Conservation (phyloP, 805 yeast species). For the Starmerella potacharoeniae region DNA sequence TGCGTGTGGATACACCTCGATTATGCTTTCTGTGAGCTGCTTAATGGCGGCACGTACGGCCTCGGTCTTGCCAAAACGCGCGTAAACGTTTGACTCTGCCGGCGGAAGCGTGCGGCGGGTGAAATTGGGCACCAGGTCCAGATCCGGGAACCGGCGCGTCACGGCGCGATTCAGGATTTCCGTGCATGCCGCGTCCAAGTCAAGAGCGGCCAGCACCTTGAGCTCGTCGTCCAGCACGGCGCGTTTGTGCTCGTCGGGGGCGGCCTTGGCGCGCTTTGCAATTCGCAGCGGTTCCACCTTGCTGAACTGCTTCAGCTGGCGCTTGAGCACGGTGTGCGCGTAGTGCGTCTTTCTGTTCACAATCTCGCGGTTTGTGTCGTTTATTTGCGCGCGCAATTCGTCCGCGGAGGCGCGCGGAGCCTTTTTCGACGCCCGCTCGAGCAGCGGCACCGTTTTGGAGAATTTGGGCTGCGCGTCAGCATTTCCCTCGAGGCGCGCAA, state of each 20-base stretch:
- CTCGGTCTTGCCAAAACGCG: conserved; percentile 30
- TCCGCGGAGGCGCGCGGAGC: conserved; percentile 12
- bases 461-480: conserved; percentile 10
- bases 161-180: conserved; percentile 15
- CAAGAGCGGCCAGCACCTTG: conserved; percentile 12
- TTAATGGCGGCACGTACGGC: conserved; percentile 13
- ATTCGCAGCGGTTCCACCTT: conserved; percentile 28
- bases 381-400: conserved; percentile 18
- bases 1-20: conserved; percentile 6
- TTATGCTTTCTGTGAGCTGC: conserved; percentile 5
- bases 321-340: conserved; percentile 22
- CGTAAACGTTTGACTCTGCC: conserved; percentile 29
- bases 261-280: conserved; percentile 23
- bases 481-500: conserved; percentile 17
- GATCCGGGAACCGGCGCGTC: conserved; percentile 6
- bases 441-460: conserved; percentile 24
- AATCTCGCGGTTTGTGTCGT: conserved; percentile 22
- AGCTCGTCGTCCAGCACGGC: conserved; percentile 14
- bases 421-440: conserved; percentile 16
- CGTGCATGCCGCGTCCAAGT: conserved; percentile 11
- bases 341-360: conserved; percentile 27
- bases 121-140: neutral
- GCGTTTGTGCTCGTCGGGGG: conserved; percentile 1
- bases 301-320: conserved; percentile 27
- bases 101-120: conserved; percentile 18